phyloP scores from a whole-genome alignment of 2,329 filamentous ascomycete species.

The Epicoccum sorghinum region DNA sequence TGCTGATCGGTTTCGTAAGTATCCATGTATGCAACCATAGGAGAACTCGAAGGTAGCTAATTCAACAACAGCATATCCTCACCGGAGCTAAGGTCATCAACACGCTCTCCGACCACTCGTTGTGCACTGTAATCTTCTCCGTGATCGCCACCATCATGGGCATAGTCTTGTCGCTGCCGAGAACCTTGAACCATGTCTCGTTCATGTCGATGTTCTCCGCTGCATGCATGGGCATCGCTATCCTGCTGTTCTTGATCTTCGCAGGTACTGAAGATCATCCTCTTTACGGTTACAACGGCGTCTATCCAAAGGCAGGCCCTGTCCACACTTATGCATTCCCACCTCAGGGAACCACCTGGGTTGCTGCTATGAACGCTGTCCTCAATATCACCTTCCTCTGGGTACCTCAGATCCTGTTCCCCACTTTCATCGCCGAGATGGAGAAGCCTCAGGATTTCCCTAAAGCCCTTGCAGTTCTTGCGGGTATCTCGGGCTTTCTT shows the following conservation, averaged over 20 bases:
- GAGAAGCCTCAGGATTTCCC: conserved; percentile 79
- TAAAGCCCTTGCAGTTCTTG: conserved; percentile 88
- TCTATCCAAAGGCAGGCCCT: conserved; percentile 63
- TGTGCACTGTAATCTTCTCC: conserved; percentile 81
- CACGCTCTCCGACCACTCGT: conserved; percentile 65
- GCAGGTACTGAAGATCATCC: conserved; percentile 76
- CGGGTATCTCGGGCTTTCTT: conserved; percentile 83
- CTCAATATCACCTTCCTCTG: conserved; percentile 95
- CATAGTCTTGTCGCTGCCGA: conserved; percentile 79
- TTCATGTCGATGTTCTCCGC: conserved; percentile 80
- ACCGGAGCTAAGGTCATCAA: conserved; percentile 17
- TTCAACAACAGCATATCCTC: conserved; percentile 2
- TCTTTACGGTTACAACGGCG: conserved; percentile 57
- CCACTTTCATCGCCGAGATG: conserved; percentile 96
- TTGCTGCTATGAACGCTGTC: conserved; percentile 82
- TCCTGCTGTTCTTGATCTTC: conserved; percentile 82
- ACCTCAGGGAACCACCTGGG: conserved; percentile 73
- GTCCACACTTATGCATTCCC: conserved; percentile 73
- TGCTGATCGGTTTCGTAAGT: conserved; percentile 73
- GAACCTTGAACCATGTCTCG: conserved; percentile 81
- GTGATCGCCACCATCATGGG: conserved; percentile 75
- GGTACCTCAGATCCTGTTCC: conserved; percentile 91
- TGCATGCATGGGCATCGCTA: conserved; percentile 85
- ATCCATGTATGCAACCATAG: too few species aligned
- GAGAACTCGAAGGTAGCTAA: background rate